Base-by-base conservation (phyloP, 2,329 filamentous ascomycete genomes). In the Mariannaea elegans region DNA sequence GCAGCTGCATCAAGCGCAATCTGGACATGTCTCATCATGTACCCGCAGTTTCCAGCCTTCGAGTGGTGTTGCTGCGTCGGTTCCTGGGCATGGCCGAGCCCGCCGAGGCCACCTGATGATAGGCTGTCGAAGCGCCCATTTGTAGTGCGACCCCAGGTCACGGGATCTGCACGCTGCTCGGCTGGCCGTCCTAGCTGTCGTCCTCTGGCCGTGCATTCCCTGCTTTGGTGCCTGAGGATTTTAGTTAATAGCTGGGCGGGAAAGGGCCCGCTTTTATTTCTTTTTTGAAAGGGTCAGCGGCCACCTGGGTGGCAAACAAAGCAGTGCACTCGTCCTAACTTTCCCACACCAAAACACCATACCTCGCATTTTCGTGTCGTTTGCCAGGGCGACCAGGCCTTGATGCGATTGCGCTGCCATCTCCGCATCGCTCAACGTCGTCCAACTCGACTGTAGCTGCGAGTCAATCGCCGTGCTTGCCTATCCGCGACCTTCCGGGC, bases 391-490 rank as follows among this genome's bases (percentile, higher is more conserved):
- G 68, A 71, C 68, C 67, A 36, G 62, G 68, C 64, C 62, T 61
- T 51, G 61, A 70, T 71, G 68, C 68, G 68, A 71, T 61, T 63
- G 64, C 68, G 65, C 68, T 71, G 54, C 62, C 68, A 71, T 67
- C 68, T 63, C 57, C 56, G 64, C 68, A 67, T 67, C 59, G 65
- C 62, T 61, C 46, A 61, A 65, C 67, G 51, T 54, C 57, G 61
- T 57, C 48, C 53, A 62, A 58, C 65, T 54, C 59, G 59, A 50
- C 50, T 49, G 47, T 58, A 59, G 61, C 59, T 63, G 51, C 58
- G 49, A 58, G 52, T 52, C 50, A 53, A 66, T 61, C 54, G 48
- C 51, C 58, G 47, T 62, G 52, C 44, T 62, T 59, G 53, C 56
- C 49, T 61, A 24, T 44, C 32, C n/a, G 21, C 48, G 41, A 42